These are phyloP conservation scores for Vitis rotundifolia DNA, from an alignment of 164 flowering plant species.

Conservation along the genomic window DNA sequence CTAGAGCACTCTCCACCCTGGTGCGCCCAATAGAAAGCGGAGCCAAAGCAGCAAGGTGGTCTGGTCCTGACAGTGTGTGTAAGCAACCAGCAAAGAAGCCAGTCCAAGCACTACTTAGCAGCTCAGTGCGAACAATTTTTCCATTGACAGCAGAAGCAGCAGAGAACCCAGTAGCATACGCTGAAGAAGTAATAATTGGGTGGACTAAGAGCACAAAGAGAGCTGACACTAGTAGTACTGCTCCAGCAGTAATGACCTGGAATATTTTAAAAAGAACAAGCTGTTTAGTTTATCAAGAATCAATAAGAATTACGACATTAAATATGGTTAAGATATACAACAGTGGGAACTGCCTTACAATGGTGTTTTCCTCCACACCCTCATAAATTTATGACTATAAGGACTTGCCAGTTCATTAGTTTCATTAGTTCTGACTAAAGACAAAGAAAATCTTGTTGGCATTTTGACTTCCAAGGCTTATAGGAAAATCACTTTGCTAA, in stretches of 20 bases:
- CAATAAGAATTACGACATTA: not conserved
- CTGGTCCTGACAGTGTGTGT: conserved; percentile 98
- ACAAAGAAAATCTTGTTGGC: no score
- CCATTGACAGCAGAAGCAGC: conserved; percentile 50
- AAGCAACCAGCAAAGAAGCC: conserved; percentile 98
- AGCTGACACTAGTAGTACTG: conserved; percentile 59
- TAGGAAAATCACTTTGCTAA: no score
- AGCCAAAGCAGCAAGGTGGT: conserved; percentile 98
- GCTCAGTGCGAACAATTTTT: conserved; percentile 52
- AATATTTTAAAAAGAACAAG: conserved; percentile 1
- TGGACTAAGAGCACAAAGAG: conserved; percentile 38
- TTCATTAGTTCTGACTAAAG: no score
- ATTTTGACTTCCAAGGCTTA: no score
- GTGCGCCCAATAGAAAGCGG: conserved; percentile 95
- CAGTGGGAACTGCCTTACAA: no score
- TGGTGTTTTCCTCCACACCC: no score
- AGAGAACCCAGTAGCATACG: conserved; percentile 73
- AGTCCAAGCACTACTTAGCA: conserved; percentile 92
- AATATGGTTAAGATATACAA: no score
- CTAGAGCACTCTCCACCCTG: conserved; percentile 83
- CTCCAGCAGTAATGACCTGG: conserved; percentile 57
- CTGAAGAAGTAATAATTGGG: conserved; percentile 65
- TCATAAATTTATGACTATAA: no score
- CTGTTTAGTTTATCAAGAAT: no score
- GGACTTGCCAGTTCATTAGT: no score